Evolutionary conservation across 2,329 filamentous ascomycete species (phyloP).

Genomic region (Dactylonectria estremocensis): DNA sequence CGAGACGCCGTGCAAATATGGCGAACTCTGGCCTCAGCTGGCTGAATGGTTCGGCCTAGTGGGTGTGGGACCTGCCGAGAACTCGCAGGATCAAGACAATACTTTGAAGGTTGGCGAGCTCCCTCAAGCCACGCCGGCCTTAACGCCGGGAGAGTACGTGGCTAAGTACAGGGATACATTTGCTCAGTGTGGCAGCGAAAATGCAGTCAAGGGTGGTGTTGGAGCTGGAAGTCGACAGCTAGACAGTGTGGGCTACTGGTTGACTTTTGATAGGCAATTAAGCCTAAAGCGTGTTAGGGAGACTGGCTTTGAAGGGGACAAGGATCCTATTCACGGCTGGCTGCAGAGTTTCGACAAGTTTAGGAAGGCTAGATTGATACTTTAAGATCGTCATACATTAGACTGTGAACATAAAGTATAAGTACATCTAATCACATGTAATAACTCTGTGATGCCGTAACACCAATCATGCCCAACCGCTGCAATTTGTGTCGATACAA

Average conservation of each 20-base stretch:
- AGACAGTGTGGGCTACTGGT: conserved; percentile 60
- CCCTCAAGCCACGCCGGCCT: no score
- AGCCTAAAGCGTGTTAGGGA: conserved; percentile 57
- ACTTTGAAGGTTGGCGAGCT: no score
- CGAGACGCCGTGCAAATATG: conserved; percentile 44
- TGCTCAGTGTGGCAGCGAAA: conserved; percentile 37
- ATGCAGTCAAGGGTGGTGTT: conserved; percentile 51
- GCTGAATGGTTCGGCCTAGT: conserved; percentile 51
- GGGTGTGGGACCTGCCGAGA: conserved; percentile 39
- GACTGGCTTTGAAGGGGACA: conserved; percentile 58
- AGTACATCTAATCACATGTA: no score
- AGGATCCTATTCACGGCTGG: conserved; percentile 57
- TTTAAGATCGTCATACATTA: conserved; percentile 38
- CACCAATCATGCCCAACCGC: no score
- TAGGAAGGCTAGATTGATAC: conserved; percentile 57
- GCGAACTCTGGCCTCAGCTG: conserved; percentile 50
- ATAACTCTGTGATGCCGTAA: no score
- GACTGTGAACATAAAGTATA: no score
- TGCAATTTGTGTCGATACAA: no score
- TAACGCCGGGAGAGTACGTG: conserved; percentile 50
- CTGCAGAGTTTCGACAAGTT: conserved; percentile 60
- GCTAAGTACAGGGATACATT: conserved; percentile 50
- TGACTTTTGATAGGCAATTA: conserved; percentile 64
- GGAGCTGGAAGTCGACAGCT: conserved; percentile 56
- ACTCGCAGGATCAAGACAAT: conserved; percentile 11